Conservation (phyloP, 805 yeast species). For the Pichia ethanolica region DNA sequence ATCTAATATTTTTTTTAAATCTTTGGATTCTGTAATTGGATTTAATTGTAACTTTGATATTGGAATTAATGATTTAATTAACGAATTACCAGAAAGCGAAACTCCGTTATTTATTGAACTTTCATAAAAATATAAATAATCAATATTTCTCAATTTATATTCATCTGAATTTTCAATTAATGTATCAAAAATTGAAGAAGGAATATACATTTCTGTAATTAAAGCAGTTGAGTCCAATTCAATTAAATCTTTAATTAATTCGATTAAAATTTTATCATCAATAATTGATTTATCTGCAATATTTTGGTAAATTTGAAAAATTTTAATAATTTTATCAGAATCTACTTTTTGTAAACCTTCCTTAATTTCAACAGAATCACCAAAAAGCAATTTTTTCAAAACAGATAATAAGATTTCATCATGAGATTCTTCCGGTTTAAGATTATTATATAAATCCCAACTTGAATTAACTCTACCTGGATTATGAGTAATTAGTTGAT, state of each 20-base stretch:
- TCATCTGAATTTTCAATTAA: neutral
- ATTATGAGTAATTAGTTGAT: slow-evolving; percentile 26
- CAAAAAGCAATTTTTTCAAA: slow-evolving; percentile 17
- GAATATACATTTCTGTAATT: slow-evolving; percentile 11
- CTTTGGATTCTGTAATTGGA: slow-evolving; percentile 10
- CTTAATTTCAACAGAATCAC: slow-evolving; percentile 18
- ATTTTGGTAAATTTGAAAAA: slow-evolving; percentile 11
- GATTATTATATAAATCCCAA: slow-evolving; percentile 24
- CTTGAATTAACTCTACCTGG: slow-evolving; percentile 31
- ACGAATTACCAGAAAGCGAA: slow-evolving; percentile 13
- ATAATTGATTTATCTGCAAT: slow-evolving; percentile 12
- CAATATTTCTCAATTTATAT: slow-evolving; percentile 13
- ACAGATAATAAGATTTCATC: slow-evolving; percentile 12
- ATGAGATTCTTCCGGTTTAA: slow-evolving; percentile 4
- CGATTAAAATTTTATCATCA: slow-evolving; percentile 5
- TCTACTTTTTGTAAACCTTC: slow-evolving; percentile 16
- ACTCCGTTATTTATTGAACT: slow-evolving; percentile 12
- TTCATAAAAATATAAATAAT: slow-evolving; percentile 17
- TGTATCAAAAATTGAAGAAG: slow-evolving; percentile 10
- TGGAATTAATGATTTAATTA: slow-evolving; percentile 15
- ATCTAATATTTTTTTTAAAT: slow-evolving; percentile 5
- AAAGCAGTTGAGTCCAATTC: slow-evolving; percentile 14
- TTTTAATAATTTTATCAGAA: slow-evolving; percentile 8
- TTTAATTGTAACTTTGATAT: slow-evolving; percentile 15
- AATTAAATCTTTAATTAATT: slow-evolving; percentile 15